These are phyloP conservation scores for Niebla homalea DNA, from an alignment of 495 filamentous ascomycete genomes.

Conservation along the genomic window DNA sequence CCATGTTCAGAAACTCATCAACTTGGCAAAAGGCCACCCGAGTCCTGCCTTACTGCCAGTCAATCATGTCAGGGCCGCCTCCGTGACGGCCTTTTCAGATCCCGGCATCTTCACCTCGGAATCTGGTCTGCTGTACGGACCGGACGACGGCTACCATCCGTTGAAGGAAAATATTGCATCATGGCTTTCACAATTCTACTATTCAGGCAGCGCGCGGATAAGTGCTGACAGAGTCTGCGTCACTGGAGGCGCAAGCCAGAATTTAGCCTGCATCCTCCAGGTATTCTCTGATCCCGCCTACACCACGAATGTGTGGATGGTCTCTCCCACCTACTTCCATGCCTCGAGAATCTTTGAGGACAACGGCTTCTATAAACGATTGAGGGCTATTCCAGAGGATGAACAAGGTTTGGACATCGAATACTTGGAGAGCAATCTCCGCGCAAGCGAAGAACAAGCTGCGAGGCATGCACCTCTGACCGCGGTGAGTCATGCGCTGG, in stretches of 20 bases:
- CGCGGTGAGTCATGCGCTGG: background rate
- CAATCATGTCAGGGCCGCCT: slow-evolving; percentile 38
- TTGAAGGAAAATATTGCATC: slow-evolving; percentile 47
- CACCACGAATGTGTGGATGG: slow-evolving; percentile 65
- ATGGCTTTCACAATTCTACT: slow-evolving; percentile 59
- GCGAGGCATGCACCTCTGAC: background rate
- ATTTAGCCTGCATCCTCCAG: slow-evolving; percentile 55
- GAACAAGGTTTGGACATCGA: slow-evolving; percentile 57
- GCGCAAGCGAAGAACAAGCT: slow-evolving; percentile 25
- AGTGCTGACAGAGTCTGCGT: slow-evolving; percentile 54
- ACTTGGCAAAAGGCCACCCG: slow-evolving; percentile 62
- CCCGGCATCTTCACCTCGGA: slow-evolving; percentile 36
- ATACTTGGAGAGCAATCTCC: slow-evolving; percentile 37
- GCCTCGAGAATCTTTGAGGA: slow-evolving; percentile 72
- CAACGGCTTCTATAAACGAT: slow-evolving; percentile 45
- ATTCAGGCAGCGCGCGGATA: slow-evolving; percentile 15
- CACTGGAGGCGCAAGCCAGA: slow-evolving; percentile 69
- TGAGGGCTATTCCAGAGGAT: slow-evolving; percentile 59
- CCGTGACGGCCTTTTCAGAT: slow-evolving; percentile 42
- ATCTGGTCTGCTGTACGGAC: slow-evolving; percentile 55
- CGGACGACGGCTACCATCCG: slow-evolving; percentile 59
- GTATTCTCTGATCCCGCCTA: slow-evolving; percentile 65
- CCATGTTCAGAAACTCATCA: slow-evolving; percentile 30
- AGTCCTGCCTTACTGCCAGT: slow-evolving; percentile 56
- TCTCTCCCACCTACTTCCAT: slow-evolving; percentile 68